A percentile compares a stretch with the other conserved stretches of the same genome.
phyloP scores from a whole-genome alignment of 768 basidiomycete genomes.

The Serendipita sp. region DNA sequence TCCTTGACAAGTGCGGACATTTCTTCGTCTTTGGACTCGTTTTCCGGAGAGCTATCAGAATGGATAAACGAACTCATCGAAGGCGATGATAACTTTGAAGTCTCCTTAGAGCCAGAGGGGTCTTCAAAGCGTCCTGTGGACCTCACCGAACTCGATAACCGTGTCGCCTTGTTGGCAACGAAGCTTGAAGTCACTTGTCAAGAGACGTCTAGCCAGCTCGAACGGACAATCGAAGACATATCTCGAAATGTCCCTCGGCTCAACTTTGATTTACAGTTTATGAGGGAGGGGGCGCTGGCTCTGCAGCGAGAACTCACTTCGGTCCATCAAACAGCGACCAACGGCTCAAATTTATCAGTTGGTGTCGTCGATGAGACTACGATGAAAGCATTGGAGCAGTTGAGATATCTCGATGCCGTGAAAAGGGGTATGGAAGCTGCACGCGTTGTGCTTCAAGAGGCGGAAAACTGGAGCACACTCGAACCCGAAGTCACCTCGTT shows the following conservation, averaged over 20 bases:
- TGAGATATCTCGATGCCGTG: slow-evolving; percentile 69
- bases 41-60: slow-evolving; percentile 33
- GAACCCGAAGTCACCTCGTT: slow-evolving; percentile 82
- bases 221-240: slow-evolving; percentile 82
- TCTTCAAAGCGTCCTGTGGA: slow-evolving; percentile 18
- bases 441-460: slow-evolving; percentile 78
- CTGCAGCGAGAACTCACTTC: slow-evolving; percentile 49
- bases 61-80: slow-evolving; percentile 57
- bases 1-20: background rate
- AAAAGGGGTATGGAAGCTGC: slow-evolving; percentile 79
- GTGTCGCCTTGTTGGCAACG: slow-evolving; percentile 57
- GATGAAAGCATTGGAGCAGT: slow-evolving; percentile 47
- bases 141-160: slow-evolving; percentile 48
- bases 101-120: slow-evolving; percentile 14
- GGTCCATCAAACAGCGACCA: slow-evolving; percentile 32
- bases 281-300: slow-evolving; percentile 76
- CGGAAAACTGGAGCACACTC: slow-evolving; percentile 91
- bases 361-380: slow-evolving; percentile 38
- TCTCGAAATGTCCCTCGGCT: slow-evolving; percentile 80
- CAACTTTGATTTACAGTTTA: slow-evolving; percentile 92
- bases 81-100: slow-evolving; percentile 15
- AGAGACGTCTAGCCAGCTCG: slow-evolving; percentile 74
- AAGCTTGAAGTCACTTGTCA: slow-evolving; percentile 74
- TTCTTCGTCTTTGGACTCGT: background rate
- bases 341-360: slow-evolving; percentile 19